Base-by-base conservation (phyloP, 139 green algal species). In the Picochlorum sp. region DNA sequence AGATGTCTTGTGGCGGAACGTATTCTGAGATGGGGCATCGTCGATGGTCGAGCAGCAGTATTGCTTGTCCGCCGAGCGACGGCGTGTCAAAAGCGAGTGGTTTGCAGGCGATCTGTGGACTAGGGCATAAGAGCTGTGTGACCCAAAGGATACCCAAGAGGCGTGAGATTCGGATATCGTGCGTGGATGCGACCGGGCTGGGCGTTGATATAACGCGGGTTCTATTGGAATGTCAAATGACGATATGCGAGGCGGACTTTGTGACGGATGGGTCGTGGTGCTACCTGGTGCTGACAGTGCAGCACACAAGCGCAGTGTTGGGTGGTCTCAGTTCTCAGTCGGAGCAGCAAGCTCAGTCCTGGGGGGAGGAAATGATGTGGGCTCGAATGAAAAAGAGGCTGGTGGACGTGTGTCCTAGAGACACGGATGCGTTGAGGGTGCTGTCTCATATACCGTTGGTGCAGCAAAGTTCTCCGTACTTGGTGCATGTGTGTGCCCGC, bases 161-260 rank as follows among this genome's bases (percentile, higher is more conserved):
- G 31, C 52, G 72, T 2, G 74, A 85, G 29, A 57, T 85, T 28
- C 54, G 67, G 13, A 81, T 85, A 55, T 69, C 44, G 25, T 80
- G 70, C 50, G 72, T 75, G 8, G 77, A 85, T 54, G 70, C 70
- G 25, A 85, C 73, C 0, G 68, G 73, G 4, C 35, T 75, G 10
- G 69, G 63, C 5, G 55, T 60, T 0, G 65, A 75, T 49, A 59
- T 85, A 29, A 50, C 67, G 10, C 58, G 77, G 33, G 59, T 80
- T 50, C 36, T 85, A 33, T 62, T 85, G 14, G 75, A 85, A 55
- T 83, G 79, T 76, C 75, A 75, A 7, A 49, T 85, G 10, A 57
- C 54, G 1, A 73, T 83, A 22, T 20, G 75, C 3, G 32, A 56
- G 28, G 74, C 67, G 22, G 77, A 85, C 52, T 60, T 83, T 9